Evolutionary conservation across 2,329 filamentous ascomycete genomes (phyloP), one percentile per base, ranked within the genome.

Genomic region (Leptographium galeiforme): DNA sequence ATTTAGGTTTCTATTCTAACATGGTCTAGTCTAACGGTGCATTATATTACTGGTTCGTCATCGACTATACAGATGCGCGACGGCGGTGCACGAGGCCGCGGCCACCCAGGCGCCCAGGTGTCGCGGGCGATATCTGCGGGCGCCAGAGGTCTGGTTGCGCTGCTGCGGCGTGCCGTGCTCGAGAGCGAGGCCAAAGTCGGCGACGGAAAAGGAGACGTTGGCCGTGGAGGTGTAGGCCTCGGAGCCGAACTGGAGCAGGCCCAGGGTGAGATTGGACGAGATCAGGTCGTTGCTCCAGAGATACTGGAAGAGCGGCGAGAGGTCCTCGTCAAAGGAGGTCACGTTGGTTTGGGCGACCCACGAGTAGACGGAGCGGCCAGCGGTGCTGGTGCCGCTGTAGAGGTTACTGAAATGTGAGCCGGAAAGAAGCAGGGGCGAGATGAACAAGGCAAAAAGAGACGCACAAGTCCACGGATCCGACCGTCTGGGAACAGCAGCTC

Each of bases 281-380:
- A 54, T 36, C 10, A 54, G 30, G 13, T 32, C 12, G 36, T 54
- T 40, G 11, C 52, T 48, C 52, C 52, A 54, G 5, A 54, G 36
- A 18, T 54, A 54, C 34, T 54, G 52, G 34, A 54, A 12, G 16
- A 54, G 25, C n/a, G 52, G 52, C 33, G 52, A 54, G 8, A 54
- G 13, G 12, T 54, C 52, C 25, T 46, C 19, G 25, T 33, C n/a
- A 14, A 54, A 51, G 12, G 4, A 7, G 2, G 48, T 50, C 7
- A 16, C 14, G 41, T 50, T 47, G 44, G 10, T 16, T 18, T 44
- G 12, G 16, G 52, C 19, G 8, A 50, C 40, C 52, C 52, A 54
- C 13, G 52, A 25, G 41, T 47, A 54, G 10, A 54, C 52, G 25
- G 14, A 6, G 19, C 30, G 11, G 34, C 39, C 16, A 10, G 33